A percentile compares a stretch with the other conserved stretches of the same genome.
Evolutionary conservation across 176 grass and related monocot species (phyloP).

Genomic region (Olyra latifolia): DNA sequence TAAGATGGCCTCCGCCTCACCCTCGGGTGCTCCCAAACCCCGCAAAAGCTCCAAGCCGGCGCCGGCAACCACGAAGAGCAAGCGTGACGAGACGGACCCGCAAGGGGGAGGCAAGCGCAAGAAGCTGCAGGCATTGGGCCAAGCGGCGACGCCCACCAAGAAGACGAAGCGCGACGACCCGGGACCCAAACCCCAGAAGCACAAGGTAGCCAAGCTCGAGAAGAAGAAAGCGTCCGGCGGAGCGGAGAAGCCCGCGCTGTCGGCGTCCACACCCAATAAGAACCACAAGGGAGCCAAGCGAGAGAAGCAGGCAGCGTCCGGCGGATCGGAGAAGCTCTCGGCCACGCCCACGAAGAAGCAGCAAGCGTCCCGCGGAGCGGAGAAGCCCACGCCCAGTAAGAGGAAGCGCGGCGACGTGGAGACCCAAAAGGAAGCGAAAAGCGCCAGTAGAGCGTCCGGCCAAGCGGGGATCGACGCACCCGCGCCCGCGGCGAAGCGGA

Average conservation of each 20-base stretch:
- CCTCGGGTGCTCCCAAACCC: slow-evolving; percentile 3
- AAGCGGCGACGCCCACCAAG: background rate
- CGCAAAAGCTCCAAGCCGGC: slow-evolving; percentile 10
- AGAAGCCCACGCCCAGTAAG: slow-evolving; percentile 34
- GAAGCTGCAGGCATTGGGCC: slow-evolving; percentile 23
- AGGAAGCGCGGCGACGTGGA: slow-evolving; percentile 25
- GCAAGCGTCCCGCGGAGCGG: background rate
- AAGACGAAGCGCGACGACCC: slow-evolving; percentile 26
- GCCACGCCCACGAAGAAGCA: slow-evolving; percentile 21
- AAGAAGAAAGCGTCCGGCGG: background rate
- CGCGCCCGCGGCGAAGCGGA: slow-evolving; percentile 38
- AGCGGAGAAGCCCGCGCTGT: background rate
- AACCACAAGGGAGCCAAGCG: background rate
- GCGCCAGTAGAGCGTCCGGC: slow-evolving; percentile 8
- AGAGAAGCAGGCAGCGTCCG: background rate
- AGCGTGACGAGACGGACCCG: background rate
- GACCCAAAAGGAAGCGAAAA: slow-evolving; percentile 14
- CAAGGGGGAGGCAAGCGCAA: slow-evolving; percentile 5
- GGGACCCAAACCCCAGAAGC: slow-evolving; percentile 9
- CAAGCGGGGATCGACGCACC: background rate
- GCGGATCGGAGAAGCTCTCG: background rate
- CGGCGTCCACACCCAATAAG: background rate
- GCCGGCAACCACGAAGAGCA: slow-evolving; percentile 22
- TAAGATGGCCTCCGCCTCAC: background rate
- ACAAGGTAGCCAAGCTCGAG: slow-evolving; percentile 13